Base-by-base conservation (phyloP, 192 early-diverging fungal species). In the Linnemannia elongata region DNA sequence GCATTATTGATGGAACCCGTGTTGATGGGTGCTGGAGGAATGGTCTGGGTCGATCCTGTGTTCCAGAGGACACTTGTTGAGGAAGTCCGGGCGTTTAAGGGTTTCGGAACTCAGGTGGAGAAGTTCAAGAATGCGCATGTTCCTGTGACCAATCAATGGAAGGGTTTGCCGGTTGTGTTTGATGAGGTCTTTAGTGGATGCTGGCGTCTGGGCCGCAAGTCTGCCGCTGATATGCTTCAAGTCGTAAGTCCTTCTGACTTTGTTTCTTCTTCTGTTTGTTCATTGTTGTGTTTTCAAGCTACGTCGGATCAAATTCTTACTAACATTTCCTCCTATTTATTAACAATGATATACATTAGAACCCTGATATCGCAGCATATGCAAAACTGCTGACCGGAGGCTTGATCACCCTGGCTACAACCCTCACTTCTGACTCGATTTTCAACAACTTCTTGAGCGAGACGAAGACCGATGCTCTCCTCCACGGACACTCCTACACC, bases 401-500 rank as follows among this genome's bases (percentile, higher is more conserved):
- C 0, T 69, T 96, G 60, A 76, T 96, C 41, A 94, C 96, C 6
- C 66, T 96, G 17, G 93, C 95, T 1, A 92, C 92, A 8, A 96
- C 95, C 0, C 72, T 96, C 41, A 92, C 94, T 0, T 90, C 91
- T 0, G 87, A 91, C 33, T 85, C 92, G 27, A 91, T 97, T 35
- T 96, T 93, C 84, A 88, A 93, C n/a, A 88, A 82, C 52, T 96
- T 97, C 79, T 78, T 90, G 69, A 92, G 91, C 22, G 82, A 93
- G 22, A 85, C 82, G 38, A 96, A 95, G 78, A 81, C 93, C 2
- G 94, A 96, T 41, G 93, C 94, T 38, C 81, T 97, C 30, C 82
- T 97, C 17, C 96, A 97, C 77, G 96, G 96, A 3, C 96, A 96
- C 82, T 94, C 93, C 18, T 97, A 95, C 81, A 96, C 96, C 38